Base-by-base conservation (phyloP, 768 basidiomycete genomes). In the Dioszegia crocea region DNA sequence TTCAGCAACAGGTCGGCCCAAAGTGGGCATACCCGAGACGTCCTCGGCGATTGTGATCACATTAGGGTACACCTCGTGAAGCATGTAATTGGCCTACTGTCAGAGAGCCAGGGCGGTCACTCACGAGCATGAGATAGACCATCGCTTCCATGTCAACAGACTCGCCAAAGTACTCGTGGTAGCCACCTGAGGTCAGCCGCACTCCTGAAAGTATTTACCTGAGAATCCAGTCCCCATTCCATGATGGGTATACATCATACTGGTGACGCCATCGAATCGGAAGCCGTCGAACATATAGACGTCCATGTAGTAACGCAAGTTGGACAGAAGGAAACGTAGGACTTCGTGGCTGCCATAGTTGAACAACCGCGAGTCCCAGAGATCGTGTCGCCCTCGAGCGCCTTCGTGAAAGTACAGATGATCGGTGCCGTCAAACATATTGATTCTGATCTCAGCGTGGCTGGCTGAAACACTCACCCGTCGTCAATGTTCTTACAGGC, bases 231-330 rank as follows among this genome's bases (percentile, higher is more conserved):
- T 84, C 16, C 94, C 94, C 67, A 98, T 98, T 10, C 96, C 96
- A 77, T 98, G 96, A 73, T 99, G 96, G 51, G 84, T 80, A 79
- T 97, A 99, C 91, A 99, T 93, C 94, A 98, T 98, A 73, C 91
- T 93, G 3, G 96, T 99, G 47, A 99, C 96, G 26, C 96, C 96
- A 66, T 99, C 96, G 74, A 99, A 99, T 41, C 96, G 81, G 84
- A 97, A 99, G 11, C 96, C 96, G 69, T 98, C 96, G 75, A 99
- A 97, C 66, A 83, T 84, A 78, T 88, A 99, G 72, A 90, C 88
- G 59, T 99, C 94, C 78, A 98, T 84, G 81, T 86, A 99, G 81
- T 86, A 99, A 21, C 94, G 85, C 45, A 98, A 79, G 76, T 99
- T 99, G 75, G 91, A 93, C 65, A 98, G 80, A 56, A 99, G 80